These are phyloP conservation scores for Nemania sp. DNA, from an alignment of 2,329 filamentous ascomycete species.

Conservation along the genomic window DNA sequence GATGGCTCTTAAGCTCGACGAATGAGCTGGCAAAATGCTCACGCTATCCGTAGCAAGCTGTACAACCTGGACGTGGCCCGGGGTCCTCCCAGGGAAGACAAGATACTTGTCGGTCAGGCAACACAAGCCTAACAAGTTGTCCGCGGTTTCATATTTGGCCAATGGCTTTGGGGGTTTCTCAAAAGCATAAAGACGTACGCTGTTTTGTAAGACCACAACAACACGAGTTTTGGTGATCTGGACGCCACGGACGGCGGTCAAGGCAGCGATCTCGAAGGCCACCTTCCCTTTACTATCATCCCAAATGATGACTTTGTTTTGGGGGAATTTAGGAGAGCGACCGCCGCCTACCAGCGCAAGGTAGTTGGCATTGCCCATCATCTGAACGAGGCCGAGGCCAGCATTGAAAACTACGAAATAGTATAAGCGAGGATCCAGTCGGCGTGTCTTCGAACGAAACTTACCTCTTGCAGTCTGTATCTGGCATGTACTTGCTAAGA, in stretches of 20 bases:
- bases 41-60: conserved; percentile 83
- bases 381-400: conserved; percentile 83
- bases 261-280: conserved; percentile 82
- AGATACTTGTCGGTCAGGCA: conserved; percentile 79
- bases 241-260: conserved; percentile 83
- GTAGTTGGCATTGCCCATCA: conserved; percentile 89
- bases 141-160: conserved; percentile 84
- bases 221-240: conserved; percentile 81
- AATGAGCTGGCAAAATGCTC: conserved; percentile 93
- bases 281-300: conserved; percentile 82
- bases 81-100: conserved; percentile 87
- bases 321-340: conserved; percentile 83
- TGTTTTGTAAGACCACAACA: conserved; percentile 84
- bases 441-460: not conserved
- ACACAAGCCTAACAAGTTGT: conserved; percentile 85
- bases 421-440: conserved; percentile 8
- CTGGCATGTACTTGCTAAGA: conserved; percentile 77
- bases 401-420: conserved; percentile 71
- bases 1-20: conserved; percentile 80
- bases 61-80: conserved; percentile 90
- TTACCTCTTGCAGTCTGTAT: conserved; percentile 68
- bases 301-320: conserved; percentile 94
- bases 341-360: conserved; percentile 91
- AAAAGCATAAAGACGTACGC: conserved; percentile 84
- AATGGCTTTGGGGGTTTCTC: conserved; percentile 76